phyloP scores from a whole-genome alignment of 1,139 yeast genomes.

The Yamadazyma songkhlaensis region DNA sequence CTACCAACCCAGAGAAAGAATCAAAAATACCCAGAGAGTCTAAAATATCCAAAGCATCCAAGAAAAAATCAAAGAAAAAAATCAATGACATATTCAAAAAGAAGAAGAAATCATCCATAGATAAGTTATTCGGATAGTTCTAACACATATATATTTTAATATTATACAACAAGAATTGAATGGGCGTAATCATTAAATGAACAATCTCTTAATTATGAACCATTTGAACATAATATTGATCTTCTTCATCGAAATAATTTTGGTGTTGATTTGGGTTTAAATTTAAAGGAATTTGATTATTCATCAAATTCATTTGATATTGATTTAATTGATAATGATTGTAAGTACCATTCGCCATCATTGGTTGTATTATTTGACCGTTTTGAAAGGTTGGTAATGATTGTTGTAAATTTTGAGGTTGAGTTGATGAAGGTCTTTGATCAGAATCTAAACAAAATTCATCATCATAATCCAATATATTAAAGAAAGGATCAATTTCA shows the following conservation, averaged over 20 bases:
- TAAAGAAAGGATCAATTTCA: conserved; percentile 4
- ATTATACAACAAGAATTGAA: conserved; percentile 5
- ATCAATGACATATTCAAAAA: conserved; percentile 23
- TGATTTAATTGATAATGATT: conserved; percentile 11
- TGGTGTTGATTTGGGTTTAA: conserved; percentile 4
- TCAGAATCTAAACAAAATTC: conserved; percentile 47
- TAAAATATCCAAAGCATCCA: not conserved
- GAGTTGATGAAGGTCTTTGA: conserved; percentile 26
- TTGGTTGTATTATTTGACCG: conserved; percentile 2
- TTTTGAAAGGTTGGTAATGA: not conserved
- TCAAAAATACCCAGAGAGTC: not conserved
- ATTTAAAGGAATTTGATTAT: conserved; percentile 7
- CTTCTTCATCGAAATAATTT: conserved; percentile 8
- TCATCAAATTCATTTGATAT: conserved; percentile 6
- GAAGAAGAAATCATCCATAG: conserved; percentile 50
- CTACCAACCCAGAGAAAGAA: not conserved
- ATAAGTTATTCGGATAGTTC: conserved; percentile 53
- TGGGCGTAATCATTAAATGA: conserved; percentile 1
- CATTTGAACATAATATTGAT: conserved; percentile 11
- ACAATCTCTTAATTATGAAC: conserved; percentile 8
- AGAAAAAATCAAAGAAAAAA: conserved; percentile 9
- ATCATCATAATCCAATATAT: conserved; percentile 39
- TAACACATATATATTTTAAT: conserved; percentile 1
- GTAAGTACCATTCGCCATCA: conserved; percentile 7
- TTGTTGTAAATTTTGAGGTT: conserved; percentile 1